Conservation (phyloP, 352 stramenopile genomes). For the Globisporangium spinosum region DNA sequence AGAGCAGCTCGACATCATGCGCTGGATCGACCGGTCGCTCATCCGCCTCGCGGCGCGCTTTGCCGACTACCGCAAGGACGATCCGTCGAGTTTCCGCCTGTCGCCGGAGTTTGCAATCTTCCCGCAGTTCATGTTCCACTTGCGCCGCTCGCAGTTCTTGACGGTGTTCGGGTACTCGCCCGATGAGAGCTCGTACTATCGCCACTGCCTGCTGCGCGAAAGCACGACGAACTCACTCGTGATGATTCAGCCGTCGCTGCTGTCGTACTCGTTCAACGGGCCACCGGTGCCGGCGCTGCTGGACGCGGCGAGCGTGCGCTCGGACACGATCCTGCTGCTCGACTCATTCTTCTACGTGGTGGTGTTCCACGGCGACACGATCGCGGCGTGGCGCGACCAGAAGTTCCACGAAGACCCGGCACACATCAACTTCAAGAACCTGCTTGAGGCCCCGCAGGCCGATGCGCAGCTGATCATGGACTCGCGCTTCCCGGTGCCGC, state of each 20-base stretch:
- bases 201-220: constrained; percentile 92
- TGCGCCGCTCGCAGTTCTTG: constrained; percentile 98
- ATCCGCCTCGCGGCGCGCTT: constrained; percentile 99
- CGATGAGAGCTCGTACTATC: constrained; percentile 98
- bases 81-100: constrained; percentile 95
- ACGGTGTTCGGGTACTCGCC: constrained; percentile 99
- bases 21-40: constrained; percentile 94
- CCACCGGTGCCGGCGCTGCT: constrained; percentile 88
- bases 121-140: constrained; percentile 99
- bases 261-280: constrained; percentile 97
- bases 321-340: constrained; percentile 98
- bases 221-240: constrained; percentile 98
- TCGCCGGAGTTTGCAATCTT: constrained; percentile 98
- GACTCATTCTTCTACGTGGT: constrained; percentile 99
- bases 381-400: constrained; percentile 97
- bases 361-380: constrained; percentile 99
- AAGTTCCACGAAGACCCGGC: constrained; percentile 93
- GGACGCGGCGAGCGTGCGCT: constrained; percentile 90
- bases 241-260: constrained; percentile 99
- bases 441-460: constrained; percentile 96
- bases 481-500: constrained; percentile 96
- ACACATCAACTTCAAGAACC: constrained; percentile 97
- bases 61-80: constrained; percentile 97
- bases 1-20: constrained; percentile 87
- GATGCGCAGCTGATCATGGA: constrained; percentile 99